Evolutionary conservation across 441 rosid species (phyloP).

Genomic region (Viola pubescens): DNA sequence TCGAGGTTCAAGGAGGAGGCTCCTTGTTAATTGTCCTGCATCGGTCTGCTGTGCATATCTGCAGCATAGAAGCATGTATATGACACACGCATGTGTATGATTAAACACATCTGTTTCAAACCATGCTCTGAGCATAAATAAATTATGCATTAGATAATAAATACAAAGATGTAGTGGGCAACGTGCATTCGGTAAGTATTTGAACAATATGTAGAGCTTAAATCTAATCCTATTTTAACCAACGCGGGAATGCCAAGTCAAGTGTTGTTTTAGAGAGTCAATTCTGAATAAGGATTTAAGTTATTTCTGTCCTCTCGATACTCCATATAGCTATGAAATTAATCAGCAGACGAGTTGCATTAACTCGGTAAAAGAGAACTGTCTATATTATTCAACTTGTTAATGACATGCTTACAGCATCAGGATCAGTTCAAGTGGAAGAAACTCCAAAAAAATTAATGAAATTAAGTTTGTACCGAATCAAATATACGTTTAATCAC

Average conservation of each 20-base stretch:
- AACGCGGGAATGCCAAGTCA: too few relatives aligned
- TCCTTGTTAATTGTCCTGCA: constrained; percentile 79
- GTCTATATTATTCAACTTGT: neutral
- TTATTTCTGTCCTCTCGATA: neutral
- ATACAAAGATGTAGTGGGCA: neutral
- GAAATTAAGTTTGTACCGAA: neutral
- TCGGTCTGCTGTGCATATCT: constrained; percentile 85
- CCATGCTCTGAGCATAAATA: neutral
- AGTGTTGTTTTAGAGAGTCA: neutral
- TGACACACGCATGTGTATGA: neutral
- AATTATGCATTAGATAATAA: neutral
- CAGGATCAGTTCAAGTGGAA: neutral
- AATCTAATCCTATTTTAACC: too few relatives aligned
- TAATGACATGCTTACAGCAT: neutral
- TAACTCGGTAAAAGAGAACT: neutral
- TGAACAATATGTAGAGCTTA: too few relatives aligned
- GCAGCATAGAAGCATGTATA: constrained; percentile 8
- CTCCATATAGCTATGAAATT: neutral
- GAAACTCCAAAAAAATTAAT: constrained; percentile 1
- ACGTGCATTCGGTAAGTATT: too few relatives aligned
- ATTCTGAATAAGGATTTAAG: neutral
- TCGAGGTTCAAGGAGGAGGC: constrained; percentile 73
- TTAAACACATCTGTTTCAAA: neutral
- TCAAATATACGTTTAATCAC: neutral
- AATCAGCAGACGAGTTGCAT: neutral